Base-by-base conservation (phyloP, 108 stramenopile genomes). In the Craspedostauros australis region DNA sequence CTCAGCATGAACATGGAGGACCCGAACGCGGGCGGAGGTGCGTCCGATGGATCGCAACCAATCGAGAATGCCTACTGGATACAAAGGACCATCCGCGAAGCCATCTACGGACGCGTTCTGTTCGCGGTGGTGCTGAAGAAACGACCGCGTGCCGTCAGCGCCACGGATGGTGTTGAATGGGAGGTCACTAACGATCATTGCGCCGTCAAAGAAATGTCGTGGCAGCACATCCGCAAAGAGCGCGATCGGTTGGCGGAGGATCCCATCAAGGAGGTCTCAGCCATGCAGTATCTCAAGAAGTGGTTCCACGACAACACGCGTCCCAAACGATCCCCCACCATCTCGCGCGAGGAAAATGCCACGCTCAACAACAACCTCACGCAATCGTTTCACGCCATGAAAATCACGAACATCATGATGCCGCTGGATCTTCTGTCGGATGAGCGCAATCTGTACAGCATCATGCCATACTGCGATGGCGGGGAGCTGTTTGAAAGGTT, bases 391-490 rank as follows among this genome's bases (percentile, higher is more conserved):
- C 49, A 46, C 18, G 75, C 72, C 21, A 75, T 80, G 66, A 8
- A 61, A 44, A 62, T 64, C 26, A 72, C 79, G 12, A 82, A 86
- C 48, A 65, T 87, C 19, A 82, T 91, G 89, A 82, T 79, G 67
- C 73, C 73, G n/a, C 29, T 86, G 15, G 89, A 91, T 50, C 48
- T 84, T 26, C 63, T 86, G 23, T 58, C 75, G n/a, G 95, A 96
- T 52, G 80, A 87, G 36, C 57, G 66, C 40, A 69, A 91, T 64
- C 41, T 96, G 52, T 96, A 95, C 49, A 72, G 71, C 39, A 51
- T 96, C 51, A 88, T 90, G 88, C 90, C 92, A 2, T 94, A 82
- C 48, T 94, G 91, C 48, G 55, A 76, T 22, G 84, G 88, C 15
- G 95, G 95, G 28, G 93, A 94, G 62, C 55, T 96, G 20, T 96